Conservation (phyloP, 371 early-diverging fungal species). For the Paramicrosporidium saccamoebae region DNA sequence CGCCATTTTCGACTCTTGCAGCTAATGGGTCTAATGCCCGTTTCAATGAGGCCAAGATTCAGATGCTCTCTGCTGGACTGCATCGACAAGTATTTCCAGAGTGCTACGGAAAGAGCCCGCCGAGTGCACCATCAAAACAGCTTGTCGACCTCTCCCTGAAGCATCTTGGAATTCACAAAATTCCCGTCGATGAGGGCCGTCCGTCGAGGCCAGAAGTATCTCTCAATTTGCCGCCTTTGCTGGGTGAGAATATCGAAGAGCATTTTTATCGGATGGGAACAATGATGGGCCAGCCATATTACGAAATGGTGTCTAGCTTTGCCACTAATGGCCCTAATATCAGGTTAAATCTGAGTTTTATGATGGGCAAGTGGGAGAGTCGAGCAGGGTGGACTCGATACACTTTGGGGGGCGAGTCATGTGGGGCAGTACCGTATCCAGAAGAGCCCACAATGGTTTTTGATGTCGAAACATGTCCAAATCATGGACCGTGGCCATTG, state of each 20-base stretch:
- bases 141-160: too few species aligned
- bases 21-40: too few species aligned
- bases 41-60: too few species aligned
- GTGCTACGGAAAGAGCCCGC: too few species aligned
- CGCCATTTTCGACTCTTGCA: too few species aligned
- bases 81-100: too few species aligned
- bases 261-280: slow-evolving; percentile 45
- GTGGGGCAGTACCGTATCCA: slow-evolving; percentile 12
- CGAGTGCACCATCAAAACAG: too few species aligned
- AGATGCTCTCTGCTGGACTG: too few species aligned
- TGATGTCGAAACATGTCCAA: slow-evolving; percentile 52
- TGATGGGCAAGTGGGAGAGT: slow-evolving; percentile 20
- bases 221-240: too few species aligned
- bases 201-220: too few species aligned
- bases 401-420: slow-evolving; percentile 1
- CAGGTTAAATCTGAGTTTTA: slow-evolving; percentile 6
- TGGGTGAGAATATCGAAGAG: slow-evolving; percentile 25
- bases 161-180: too few species aligned
- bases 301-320: slow-evolving; percentile 13
- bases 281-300: slow-evolving; percentile 14
- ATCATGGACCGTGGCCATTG: slow-evolving; percentile 25
- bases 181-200: too few species aligned
- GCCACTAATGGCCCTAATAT: slow-evolving; percentile 12
- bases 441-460: slow-evolving; percentile 31
- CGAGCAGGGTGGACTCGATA: slow-evolving; percentile 60